Base-by-base conservation (phyloP, 257 asterid species). In the Linaria vulgaris region DNA sequence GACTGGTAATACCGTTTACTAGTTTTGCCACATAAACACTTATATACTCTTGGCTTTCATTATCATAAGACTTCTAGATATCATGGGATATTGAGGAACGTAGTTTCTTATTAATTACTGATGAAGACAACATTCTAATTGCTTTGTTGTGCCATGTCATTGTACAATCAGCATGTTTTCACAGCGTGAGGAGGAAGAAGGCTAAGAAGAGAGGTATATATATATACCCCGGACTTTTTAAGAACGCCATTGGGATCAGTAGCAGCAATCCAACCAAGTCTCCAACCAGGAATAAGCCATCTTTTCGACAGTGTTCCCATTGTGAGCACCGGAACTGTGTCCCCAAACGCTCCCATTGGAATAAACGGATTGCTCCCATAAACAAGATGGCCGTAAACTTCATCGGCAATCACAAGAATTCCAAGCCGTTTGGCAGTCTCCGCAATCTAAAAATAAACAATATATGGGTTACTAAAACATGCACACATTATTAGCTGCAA, bases 261-360 rank as follows among this genome's bases (percentile, higher is more conserved):
- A 22, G 66, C 72, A 62, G 66, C 83, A 12, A 88, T 74, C 96
- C 96, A 88, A 38, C 96, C 91, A 62, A 82, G 37, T 17, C 89
- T 74, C 96, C 91, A 88, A 56, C 91, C 88, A 9, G 96, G 95
- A 68, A 88, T 63, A 59, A 83, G 67, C 96, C 96, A 88, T 67
- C 89, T 78, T 76, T 88, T 85, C 12, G 96, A 85, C 44, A 85
- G 68, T 1, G 95, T 70, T 39, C 91, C 95, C 39, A 88, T 52
- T 9, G 91, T 77, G 12, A 85, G 38, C 37, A 85, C 75, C 31
- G 94, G 96, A 15, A 72, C 70, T 14, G 62, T 63, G 31, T 80
- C 72, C 69, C 83, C 91, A 39, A 72, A 78, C 31, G 56, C 17
- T 2, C 78, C 84, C 96, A 88, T 81, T 9, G 94, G 82, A 47